A percentile compares a stretch with the other conserved stretches of the same genome.
These are phyloP conservation scores for Exophiala sideris DNA, from an alignment of 2,329 filamentous ascomycete genomes.

Conservation along the genomic window DNA sequence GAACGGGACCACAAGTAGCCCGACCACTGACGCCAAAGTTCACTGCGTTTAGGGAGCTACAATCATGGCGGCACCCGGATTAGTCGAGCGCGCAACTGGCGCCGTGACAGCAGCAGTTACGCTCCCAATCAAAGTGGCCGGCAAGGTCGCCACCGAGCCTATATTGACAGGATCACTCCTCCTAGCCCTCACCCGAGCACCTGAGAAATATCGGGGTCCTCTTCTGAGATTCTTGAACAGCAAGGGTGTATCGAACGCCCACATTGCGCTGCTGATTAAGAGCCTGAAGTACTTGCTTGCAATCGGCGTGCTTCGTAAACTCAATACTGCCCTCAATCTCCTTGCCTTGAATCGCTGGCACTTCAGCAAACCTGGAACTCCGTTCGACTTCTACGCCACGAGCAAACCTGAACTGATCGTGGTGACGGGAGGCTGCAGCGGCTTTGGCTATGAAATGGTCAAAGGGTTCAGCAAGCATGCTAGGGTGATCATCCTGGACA, in stretches of 20 bases:
- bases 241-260: constrained; percentile 8
- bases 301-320: constrained; percentile 49
- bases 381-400: constrained; percentile 29
- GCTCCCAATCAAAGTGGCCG: constrained; percentile 14
- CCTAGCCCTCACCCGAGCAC: constrained; percentile 20
- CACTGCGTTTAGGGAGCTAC: no score
- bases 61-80: constrained; percentile 11
- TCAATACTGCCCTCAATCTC: constrained; percentile 53
- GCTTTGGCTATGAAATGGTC: constrained; percentile 68
- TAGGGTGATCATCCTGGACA: constrained; percentile 69
- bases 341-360: constrained; percentile 44
- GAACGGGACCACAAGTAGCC: no score
- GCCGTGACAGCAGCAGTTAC: constrained; percentile 4
- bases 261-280: constrained; percentile 16
- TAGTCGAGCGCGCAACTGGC: constrained; percentile 10
- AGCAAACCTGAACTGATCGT: constrained; percentile 35
- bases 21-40: no score
- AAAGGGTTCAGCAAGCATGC: constrained; percentile 63
- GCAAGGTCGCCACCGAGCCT: constrained; percentile 20
- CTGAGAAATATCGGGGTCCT: constrained; percentile 13
- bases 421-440: constrained; percentile 63
- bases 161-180: constrained; percentile 23
- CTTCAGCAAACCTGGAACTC: constrained; percentile 32
- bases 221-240: constrained; percentile 14
- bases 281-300: constrained; percentile 48